Conservation (phyloP, 2,329 filamentous ascomycete genomes). For the Penicillium brevicompactum region DNA sequence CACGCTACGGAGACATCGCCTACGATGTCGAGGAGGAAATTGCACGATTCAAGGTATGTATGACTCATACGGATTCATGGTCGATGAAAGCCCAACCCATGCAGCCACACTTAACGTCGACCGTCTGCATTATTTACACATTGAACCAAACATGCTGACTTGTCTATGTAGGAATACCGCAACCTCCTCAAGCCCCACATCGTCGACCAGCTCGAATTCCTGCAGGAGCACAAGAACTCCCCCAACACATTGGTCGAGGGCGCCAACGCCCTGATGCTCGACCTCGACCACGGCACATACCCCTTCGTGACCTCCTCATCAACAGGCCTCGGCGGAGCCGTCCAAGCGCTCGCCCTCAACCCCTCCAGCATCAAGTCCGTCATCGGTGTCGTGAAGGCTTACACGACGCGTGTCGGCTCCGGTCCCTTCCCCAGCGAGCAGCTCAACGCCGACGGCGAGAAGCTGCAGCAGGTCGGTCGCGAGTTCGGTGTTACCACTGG, state of each 20-base stretch:
- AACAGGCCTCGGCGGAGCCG: slow-evolving; percentile 52
- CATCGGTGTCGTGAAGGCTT: slow-evolving; percentile 67
- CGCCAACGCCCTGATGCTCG: slow-evolving; percentile 66
- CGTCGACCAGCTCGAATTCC: slow-evolving; percentile 53
- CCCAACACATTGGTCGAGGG: slow-evolving; percentile 63
- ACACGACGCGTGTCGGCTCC: slow-evolving; percentile 62
- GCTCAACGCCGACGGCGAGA: slow-evolving; percentile 58
- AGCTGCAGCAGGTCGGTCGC: slow-evolving; percentile 57
- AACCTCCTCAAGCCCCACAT: slow-evolving; percentile 40
- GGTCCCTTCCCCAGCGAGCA: slow-evolving; percentile 67
- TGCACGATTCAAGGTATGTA: slow-evolving; percentile 54
- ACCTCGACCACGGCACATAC: slow-evolving; percentile 57
- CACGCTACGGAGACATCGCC: slow-evolving; percentile 60
- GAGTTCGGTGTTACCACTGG: slow-evolving; percentile 63
- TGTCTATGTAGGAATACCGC: slow-evolving; percentile 36
- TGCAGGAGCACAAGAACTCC: slow-evolving; percentile 57
- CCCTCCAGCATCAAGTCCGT: slow-evolving; percentile 59
- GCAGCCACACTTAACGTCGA: not conserved
- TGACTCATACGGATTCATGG: not conserved
- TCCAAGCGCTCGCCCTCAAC: slow-evolving; percentile 61
- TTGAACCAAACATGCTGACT: slow-evolving; percentile 1
- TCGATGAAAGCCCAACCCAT: not conserved
- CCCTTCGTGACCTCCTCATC: slow-evolving; percentile 53
- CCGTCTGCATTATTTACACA: not conserved
- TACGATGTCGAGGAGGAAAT: slow-evolving; percentile 65